Conservation (phyloP, 2,329 filamentous ascomycete species). For the Sporothrix phasma region DNA sequence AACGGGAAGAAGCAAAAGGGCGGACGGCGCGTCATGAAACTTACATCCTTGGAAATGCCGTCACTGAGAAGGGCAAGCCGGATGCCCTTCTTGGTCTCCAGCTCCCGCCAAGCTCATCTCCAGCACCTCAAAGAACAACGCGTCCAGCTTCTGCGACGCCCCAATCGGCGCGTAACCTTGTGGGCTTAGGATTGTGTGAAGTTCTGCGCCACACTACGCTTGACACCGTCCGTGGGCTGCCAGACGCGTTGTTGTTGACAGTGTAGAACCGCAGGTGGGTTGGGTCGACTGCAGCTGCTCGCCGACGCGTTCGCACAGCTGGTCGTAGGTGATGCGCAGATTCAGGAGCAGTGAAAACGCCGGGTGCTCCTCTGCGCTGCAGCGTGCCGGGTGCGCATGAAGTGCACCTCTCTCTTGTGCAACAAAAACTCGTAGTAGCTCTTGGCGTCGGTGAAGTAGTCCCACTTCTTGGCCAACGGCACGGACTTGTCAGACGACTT, state of each 20-base stretch:
- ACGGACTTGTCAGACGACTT: constrained; percentile 28
- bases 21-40: constrained; percentile 19
- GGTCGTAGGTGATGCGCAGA: constrained; percentile 83
- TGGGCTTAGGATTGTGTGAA: constrained; percentile 68
- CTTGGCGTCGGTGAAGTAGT: constrained; percentile 59
- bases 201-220: constrained; percentile 60
- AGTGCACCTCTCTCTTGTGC: constrained; percentile 70
- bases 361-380: constrained; percentile 47
- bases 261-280: constrained; percentile 90
- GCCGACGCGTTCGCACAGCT: constrained; percentile 72
- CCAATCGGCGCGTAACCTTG: constrained; percentile 63
- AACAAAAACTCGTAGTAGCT: constrained; percentile 90
- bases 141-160: constrained; percentile 61
- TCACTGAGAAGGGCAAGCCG: constrained; percentile 80
- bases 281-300: constrained; percentile 65
- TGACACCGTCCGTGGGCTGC: constrained; percentile 71
- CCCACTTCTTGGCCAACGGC: constrained; percentile 33
- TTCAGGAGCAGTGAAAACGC: constrained; percentile 70
- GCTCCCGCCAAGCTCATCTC: constrained; percentile 89
- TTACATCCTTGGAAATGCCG: constrained; percentile 80
- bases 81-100: constrained; percentile 83
- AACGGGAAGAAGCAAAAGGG: too few species aligned
- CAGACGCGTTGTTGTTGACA: constrained; percentile 58
- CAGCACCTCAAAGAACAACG: constrained; percentile 82
- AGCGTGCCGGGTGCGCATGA: constrained; percentile 54